phyloP scores from a whole-genome alignment of 768 basidiomycete species.

The Pleurotus sapidus region DNA sequence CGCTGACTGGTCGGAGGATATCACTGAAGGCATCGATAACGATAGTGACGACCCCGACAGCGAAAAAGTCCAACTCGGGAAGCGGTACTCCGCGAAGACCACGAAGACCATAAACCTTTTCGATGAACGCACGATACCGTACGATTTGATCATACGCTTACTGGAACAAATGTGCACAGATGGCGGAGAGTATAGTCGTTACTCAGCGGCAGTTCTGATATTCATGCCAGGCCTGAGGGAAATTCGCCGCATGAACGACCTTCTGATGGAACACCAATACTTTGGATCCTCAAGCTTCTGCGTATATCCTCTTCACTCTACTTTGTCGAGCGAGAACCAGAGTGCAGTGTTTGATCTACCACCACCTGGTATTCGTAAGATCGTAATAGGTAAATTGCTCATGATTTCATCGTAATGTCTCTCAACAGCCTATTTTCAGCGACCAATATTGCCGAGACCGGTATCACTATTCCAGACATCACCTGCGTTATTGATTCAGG shows the following conservation, averaged over 20 bases:
- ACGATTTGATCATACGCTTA: slow-evolving; percentile 82
- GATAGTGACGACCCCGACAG: slow-evolving; percentile 34
- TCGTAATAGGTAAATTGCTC: slow-evolving; percentile 75
- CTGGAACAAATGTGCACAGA: slow-evolving; percentile 83
- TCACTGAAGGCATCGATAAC: slow-evolving; percentile 68
- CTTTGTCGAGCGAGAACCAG: slow-evolving; percentile 89
- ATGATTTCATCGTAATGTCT: slow-evolving; percentile 9
- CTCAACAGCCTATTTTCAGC: slow-evolving; percentile 37
- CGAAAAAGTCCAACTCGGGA: slow-evolving; percentile 57
- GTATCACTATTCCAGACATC: slow-evolving; percentile 97
- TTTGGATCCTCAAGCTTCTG: slow-evolving; percentile 72
- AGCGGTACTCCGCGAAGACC: slow-evolving; percentile 77
- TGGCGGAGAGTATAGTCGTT: slow-evolving; percentile 43
- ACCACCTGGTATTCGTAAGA: slow-evolving; percentile 78
- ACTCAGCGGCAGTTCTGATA: slow-evolving; percentile 80
- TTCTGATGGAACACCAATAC: slow-evolving; percentile 66
- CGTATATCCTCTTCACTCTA: slow-evolving; percentile 88
- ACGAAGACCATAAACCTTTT: slow-evolving; percentile 78
- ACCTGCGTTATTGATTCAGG: slow-evolving; percentile 95
- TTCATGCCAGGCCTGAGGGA: slow-evolving; percentile 96
- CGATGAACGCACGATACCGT: slow-evolving; percentile 87
- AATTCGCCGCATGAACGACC: slow-evolving; percentile 85
- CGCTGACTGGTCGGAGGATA: slow-evolving; percentile 75
- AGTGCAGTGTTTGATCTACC: slow-evolving; percentile 88
- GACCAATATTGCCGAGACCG: slow-evolving; percentile 94